A percentile compares a stretch with the other conserved stretches of the same genome.
phyloP scores from a whole-genome alignment of 768 basidiomycete species.

The Gloeopeniophorella convolvens region DNA sequence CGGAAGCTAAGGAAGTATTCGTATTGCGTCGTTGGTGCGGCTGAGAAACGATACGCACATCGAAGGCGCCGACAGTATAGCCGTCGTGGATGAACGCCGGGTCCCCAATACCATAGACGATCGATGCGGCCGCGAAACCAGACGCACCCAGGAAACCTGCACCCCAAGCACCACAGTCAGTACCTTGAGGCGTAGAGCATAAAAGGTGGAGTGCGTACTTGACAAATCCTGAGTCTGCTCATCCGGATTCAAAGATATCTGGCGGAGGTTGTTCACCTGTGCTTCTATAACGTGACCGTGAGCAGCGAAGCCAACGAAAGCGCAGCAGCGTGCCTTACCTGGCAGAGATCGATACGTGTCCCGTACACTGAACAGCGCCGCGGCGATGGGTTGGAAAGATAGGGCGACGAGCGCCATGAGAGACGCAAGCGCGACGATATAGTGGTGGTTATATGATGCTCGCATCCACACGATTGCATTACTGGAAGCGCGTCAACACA shows the following conservation, averaged over 20 bases:
- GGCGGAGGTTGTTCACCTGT: slow-evolving; percentile 32
- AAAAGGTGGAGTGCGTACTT: slow-evolving; percentile 26
- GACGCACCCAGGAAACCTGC: slow-evolving; percentile 50
- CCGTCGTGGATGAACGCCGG: slow-evolving; percentile 41
- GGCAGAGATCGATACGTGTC: slow-evolving; percentile 39
- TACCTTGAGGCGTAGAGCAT: background rate
- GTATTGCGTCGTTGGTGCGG: background rate
- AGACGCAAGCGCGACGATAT: slow-evolving; percentile 43
- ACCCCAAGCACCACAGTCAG: background rate
- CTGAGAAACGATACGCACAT: slow-evolving; percentile 29
- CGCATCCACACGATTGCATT: slow-evolving; percentile 43
- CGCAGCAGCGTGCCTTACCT: slow-evolving; percentile 25
- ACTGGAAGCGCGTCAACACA: slow-evolving; percentile 24
- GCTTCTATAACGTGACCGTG: slow-evolving; percentile 26
- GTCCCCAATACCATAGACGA: slow-evolving; percentile 38
- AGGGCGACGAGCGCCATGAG: slow-evolving; percentile 43
- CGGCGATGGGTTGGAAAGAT: slow-evolving; percentile 46
- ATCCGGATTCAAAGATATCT: slow-evolving; percentile 41
- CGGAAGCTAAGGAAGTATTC: slow-evolving; percentile 30
- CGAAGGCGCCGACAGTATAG: slow-evolving; percentile 42
- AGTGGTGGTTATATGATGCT: slow-evolving; percentile 42
- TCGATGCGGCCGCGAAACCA: slow-evolving; percentile 45
- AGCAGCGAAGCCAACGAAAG: background rate
- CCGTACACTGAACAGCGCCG: slow-evolving; percentile 42
- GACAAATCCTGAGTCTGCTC: slow-evolving; percentile 42